Conservation (phyloP, 257 asterid genomes). For the Coffea canephora region DNA sequence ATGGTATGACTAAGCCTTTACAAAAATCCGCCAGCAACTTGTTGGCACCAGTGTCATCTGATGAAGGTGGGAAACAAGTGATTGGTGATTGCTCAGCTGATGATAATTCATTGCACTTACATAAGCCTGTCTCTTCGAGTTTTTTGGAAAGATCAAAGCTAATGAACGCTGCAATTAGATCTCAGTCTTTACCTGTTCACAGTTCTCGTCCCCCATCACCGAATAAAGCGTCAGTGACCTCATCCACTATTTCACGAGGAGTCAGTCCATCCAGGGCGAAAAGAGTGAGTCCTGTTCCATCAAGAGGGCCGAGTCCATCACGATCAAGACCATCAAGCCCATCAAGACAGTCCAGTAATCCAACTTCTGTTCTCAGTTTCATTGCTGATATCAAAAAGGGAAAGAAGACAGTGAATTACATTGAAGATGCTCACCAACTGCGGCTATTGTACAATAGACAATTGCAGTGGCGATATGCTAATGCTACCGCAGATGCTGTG, state of each 20-base stretch:
- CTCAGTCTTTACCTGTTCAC: slow-evolving; percentile 38
- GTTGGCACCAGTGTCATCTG: slow-evolving; percentile 35
- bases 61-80: slow-evolving; percentile 29
- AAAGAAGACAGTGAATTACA: slow-evolving; percentile 57
- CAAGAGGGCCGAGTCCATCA: slow-evolving; percentile 76
- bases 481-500: slow-evolving; percentile 56
- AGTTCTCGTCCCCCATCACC: slow-evolving; percentile 68
- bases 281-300: slow-evolving; percentile 38
- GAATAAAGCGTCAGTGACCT: slow-evolving; percentile 25
- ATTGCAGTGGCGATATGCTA: slow-evolving; percentile 82
- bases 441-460: slow-evolving; percentile 76
- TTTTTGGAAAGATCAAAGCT: slow-evolving; percentile 43
- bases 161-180: slow-evolving; percentile 51
- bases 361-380: slow-evolving; percentile 74
- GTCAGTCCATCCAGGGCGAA: slow-evolving; percentile 56
- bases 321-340: slow-evolving; percentile 77
- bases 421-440: slow-evolving; percentile 83
- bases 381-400: slow-evolving; percentile 76
- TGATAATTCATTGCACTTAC: slow-evolving; percentile 41
- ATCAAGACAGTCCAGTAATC: slow-evolving; percentile 57
- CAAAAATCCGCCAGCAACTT: slow-evolving; percentile 57
- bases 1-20: slow-evolving; percentile 44
- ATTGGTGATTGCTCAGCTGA: slow-evolving; percentile 32
- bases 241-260: slow-evolving; percentile 53
- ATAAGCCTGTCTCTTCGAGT: slow-evolving; percentile 43